Evolutionary conservation across 208 protist genomes (phyloP).

Genomic region (Naegleria lovaniensis): DNA sequence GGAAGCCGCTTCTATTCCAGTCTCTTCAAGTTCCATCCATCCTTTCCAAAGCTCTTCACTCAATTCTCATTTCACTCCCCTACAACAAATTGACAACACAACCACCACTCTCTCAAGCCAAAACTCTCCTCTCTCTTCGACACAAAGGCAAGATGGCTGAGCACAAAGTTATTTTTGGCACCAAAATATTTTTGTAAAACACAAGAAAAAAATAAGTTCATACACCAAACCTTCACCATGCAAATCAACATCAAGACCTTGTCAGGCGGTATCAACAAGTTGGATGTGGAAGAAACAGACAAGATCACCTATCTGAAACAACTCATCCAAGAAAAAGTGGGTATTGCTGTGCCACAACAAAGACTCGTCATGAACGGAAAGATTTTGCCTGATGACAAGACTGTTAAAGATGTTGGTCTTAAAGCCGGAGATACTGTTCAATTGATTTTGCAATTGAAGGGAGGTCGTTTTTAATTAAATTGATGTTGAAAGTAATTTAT

Average conservation of each 20-base stretch:
- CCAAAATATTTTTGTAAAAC: no score
- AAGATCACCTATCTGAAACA: slow-evolving; percentile 9
- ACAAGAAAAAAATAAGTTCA: no score
- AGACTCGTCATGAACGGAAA: slow-evolving; percentile 17
- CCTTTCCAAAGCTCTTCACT: background rate
- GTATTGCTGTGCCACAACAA: background rate
- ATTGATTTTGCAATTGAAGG: slow-evolving; percentile 28
- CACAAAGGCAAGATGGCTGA: background rate
- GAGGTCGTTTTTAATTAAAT: slow-evolving; percentile 11
- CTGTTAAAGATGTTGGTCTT: background rate
- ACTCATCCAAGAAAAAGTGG: slow-evolving; percentile 15
- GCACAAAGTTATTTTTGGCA: no score
- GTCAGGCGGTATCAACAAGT: background rate
- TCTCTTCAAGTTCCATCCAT: background rate
- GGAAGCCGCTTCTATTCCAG: background rate
- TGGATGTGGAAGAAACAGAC: slow-evolving; percentile 14
- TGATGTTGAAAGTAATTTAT: background rate
- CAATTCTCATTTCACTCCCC: background rate
- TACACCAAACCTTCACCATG: background rate
- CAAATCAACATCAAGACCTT: slow-evolving; percentile 11
- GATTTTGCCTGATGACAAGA: slow-evolving; percentile 23
- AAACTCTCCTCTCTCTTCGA: background rate
- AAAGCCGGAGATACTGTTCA: background rate
- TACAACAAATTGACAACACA: background rate
- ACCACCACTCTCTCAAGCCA: background rate